Percentiles rank a stretch among this genome's conserved stretches.
These are phyloP conservation scores for Myxozyma kluyveri DNA, from an alignment of 805 yeast genomes.

Conservation along the genomic window DNA sequence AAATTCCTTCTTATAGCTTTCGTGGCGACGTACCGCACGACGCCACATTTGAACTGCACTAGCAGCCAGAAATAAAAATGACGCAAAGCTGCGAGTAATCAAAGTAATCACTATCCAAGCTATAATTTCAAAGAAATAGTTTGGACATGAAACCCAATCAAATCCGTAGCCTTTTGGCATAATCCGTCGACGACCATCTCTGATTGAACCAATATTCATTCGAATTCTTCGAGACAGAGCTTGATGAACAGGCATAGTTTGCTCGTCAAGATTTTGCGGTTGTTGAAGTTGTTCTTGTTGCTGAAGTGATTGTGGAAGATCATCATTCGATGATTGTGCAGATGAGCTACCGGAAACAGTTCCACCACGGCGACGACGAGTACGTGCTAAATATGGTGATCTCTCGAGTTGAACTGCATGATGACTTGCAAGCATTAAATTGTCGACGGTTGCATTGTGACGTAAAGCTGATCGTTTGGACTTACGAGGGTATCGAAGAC, in stretches of 20 bases:
- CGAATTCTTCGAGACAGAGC: background rate
- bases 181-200: conserved; percentile 51
- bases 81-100: conserved; percentile 57
- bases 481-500: conserved; percentile 50
- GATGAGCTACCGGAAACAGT: background rate
- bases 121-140: conserved; percentile 82
- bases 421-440: too few relatives aligned
- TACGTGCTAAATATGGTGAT: background rate
- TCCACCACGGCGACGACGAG: background rate
- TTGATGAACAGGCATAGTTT: background rate
- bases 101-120: conserved; percentile 72
- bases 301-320: background rate
- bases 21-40: conserved; percentile 90
- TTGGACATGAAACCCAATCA: conserved; percentile 80
- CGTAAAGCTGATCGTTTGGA: background rate
- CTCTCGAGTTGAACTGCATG: background rate
- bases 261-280: background rate
- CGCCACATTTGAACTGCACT: conserved; percentile 79
- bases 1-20: conserved; percentile 61
- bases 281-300: background rate
- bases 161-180: conserved; percentile 81
- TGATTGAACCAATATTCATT: background rate
- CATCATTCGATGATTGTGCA: too few relatives aligned
- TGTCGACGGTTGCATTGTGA: background rate
- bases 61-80: conserved; percentile 66